Percentiles rank a stretch among this genome's conserved stretches.
Evolutionary conservation across 2,329 filamentous ascomycete genomes (phyloP).

Genomic region (Zelopaecilomyces penicillatus): DNA sequence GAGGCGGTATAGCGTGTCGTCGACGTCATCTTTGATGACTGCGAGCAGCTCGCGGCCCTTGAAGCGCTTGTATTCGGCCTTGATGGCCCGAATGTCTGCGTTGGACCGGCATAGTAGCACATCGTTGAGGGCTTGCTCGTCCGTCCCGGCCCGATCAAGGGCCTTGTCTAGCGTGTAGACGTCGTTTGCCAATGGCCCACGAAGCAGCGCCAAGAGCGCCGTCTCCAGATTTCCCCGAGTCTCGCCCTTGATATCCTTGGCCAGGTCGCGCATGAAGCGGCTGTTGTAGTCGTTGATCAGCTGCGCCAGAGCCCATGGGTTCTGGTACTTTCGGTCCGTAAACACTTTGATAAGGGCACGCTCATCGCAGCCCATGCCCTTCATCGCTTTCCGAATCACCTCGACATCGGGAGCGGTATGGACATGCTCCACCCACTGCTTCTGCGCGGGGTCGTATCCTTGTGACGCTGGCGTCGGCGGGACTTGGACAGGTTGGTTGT

Average conservation of each 20-base stretch:
- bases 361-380: conserved; percentile 27
- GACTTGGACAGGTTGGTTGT: conserved; percentile 1
- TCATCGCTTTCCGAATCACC: conserved; percentile 25
- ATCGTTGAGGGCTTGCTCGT: conserved; percentile 26
- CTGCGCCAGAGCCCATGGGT: conserved; percentile 25
- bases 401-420: conserved; percentile 23
- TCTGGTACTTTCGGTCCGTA: conserved; percentile 21
- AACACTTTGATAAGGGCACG: conserved; percentile 21
- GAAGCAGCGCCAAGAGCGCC: conserved; percentile 20
- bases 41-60: conserved; percentile 20
- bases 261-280: conserved; percentile 24
- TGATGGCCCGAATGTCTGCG: conserved; percentile 26
- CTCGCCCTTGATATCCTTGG: conserved; percentile 25
- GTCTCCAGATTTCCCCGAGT: conserved; percentile 23
- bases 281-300: conserved; percentile 24
- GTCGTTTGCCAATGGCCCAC: conserved; percentile 25
- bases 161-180: conserved; percentile 21
- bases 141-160: conserved; percentile 21
- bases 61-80: conserved; percentile 19
- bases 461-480: conserved; percentile 19
- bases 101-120: conserved; percentile 28
- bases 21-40: conserved; percentile 24
- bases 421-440: conserved; percentile 15
- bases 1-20: conserved; percentile 20
- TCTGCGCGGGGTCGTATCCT: conserved; percentile 22